These are phyloP conservation scores for Diplocarpon rosae DNA, from an alignment of 2,329 filamentous ascomycete genomes.

Conservation along the genomic window DNA sequence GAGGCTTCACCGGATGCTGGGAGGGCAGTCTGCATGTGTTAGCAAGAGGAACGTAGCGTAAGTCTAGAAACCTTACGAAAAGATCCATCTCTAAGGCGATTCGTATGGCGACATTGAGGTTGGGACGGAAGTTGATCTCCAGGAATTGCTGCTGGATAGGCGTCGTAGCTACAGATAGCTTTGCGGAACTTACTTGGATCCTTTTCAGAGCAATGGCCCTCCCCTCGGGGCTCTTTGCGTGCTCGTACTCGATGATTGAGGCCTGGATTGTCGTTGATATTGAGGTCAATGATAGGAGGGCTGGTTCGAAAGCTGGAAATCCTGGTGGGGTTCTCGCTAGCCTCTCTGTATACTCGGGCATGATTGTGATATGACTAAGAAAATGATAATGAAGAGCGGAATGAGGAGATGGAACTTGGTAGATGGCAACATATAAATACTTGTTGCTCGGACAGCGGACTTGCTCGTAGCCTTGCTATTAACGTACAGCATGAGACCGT, in stretches of 20 bases:
- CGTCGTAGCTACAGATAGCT: conserved; percentile 5
- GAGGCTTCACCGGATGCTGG: background rate
- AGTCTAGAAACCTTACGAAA: background rate
- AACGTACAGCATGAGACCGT: no score
- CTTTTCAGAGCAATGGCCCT: background rate
- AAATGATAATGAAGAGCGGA: no score
- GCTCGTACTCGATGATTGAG: conserved; percentile 4
- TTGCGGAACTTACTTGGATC: conserved; percentile 7
- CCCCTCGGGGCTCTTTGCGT: no score
- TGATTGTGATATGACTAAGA: no score
- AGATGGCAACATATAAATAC: no score
- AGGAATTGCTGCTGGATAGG: conserved; percentile 6
- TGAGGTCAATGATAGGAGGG: background rate
- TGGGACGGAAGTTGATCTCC: conserved; percentile 6
- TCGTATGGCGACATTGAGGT: conserved; percentile 8
- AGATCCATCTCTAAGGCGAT: conserved; percentile 10
- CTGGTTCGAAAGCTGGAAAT: conserved; percentile 6
- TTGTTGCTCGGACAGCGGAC: no score
- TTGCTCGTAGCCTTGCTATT: no score
- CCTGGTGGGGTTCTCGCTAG: background rate
- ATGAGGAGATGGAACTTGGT: no score
- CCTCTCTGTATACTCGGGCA: background rate
- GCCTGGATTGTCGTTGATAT: conserved; percentile 2
- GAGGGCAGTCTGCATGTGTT: background rate
- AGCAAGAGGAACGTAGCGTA: background rate